Conservation (phyloP, 2,329 filamentous ascomycete species). For the Trichoderma sp. region DNA sequence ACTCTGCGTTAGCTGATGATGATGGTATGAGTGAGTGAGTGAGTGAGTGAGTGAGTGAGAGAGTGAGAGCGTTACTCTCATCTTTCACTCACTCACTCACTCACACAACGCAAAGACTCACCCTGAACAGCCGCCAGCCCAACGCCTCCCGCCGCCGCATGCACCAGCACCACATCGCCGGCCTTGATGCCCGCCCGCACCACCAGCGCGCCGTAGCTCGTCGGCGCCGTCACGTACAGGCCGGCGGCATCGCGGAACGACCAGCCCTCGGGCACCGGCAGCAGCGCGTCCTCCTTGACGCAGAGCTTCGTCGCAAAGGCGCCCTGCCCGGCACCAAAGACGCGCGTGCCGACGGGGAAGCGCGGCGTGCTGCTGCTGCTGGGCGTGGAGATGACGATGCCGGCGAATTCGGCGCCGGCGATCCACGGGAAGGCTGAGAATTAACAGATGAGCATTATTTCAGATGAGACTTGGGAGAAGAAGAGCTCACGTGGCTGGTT, state of each 20-base stretch:
- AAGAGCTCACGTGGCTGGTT: slow-evolving; percentile 67
- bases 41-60: too few relatives aligned
- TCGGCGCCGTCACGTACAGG: slow-evolving; percentile 88
- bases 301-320: slow-evolving; percentile 79
- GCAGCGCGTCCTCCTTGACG: slow-evolving; percentile 65
- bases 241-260: slow-evolving; percentile 82
- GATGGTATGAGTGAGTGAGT: neutral
- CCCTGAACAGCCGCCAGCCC: slow-evolving; percentile 87
- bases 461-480: neutral
- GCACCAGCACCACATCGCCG: slow-evolving; percentile 85
- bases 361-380: slow-evolving; percentile 45
- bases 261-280: slow-evolving; percentile 79
- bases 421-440: slow-evolving; percentile 75
- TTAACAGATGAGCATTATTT: too few relatives aligned
- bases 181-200: slow-evolving; percentile 73
- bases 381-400: slow-evolving; percentile 70
- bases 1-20: neutral
- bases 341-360: slow-evolving; percentile 76
- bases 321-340: slow-evolving; percentile 86
- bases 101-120: too few relatives aligned
- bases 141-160: slow-evolving; percentile 90
- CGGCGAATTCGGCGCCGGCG: slow-evolving; percentile 84
- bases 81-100: neutral
- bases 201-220: slow-evolving; percentile 82
- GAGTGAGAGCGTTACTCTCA: neutral